phyloP scores from a whole-genome alignment of 1,284 basidiomycete genomes.

The Ganoderma leucocontextum region DNA sequence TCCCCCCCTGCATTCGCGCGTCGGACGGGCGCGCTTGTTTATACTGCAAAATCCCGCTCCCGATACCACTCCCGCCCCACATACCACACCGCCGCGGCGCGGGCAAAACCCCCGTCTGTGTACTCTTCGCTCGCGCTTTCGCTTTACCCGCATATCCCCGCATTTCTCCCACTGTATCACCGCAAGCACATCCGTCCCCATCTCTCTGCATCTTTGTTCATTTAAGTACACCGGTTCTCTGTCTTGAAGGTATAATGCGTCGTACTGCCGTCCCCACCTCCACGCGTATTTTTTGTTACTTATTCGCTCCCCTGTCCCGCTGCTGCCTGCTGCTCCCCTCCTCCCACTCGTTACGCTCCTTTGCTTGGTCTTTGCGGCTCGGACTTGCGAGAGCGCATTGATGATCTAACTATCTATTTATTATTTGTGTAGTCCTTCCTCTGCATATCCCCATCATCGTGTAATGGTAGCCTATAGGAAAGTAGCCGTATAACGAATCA shows the following conservation, averaged over 20 bases:
- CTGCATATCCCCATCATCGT: conserved; percentile 35
- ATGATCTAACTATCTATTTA: conserved; percentile 36
- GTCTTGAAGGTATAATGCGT: conserved; percentile 36
- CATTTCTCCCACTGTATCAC: conserved; percentile 36
- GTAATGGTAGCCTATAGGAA: conserved; percentile 41
- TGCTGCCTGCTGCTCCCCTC: conserved; percentile 15
- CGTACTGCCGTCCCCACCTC: conserved; percentile 7
- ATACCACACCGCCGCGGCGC: conserved; percentile 31
- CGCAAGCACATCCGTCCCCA: conserved; percentile 29
- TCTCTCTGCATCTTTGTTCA: conserved; percentile 31
- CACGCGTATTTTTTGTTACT: conserved; percentile 38
- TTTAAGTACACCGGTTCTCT: conserved; percentile 29
- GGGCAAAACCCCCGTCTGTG: conserved; percentile 35
- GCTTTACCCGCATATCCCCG: conserved; percentile 18
- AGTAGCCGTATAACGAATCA: conserved; percentile 36
- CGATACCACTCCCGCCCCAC: conserved; percentile 30
- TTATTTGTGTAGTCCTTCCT: conserved; percentile 32
- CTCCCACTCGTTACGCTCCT: conserved; percentile 26
- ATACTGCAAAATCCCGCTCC: conserved; percentile 37
- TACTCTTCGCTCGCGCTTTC: conserved; percentile 31
- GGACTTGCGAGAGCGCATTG: conserved; percentile 25
- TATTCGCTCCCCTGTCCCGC: conserved; percentile 32
- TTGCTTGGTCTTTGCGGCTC: conserved; percentile 26
- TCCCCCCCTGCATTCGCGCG: conserved; percentile 21
- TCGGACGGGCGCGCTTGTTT: conserved; percentile 36